Base-by-base conservation (phyloP, 2,329 filamentous ascomycete genomes). In the Microcera coccophila region DNA sequence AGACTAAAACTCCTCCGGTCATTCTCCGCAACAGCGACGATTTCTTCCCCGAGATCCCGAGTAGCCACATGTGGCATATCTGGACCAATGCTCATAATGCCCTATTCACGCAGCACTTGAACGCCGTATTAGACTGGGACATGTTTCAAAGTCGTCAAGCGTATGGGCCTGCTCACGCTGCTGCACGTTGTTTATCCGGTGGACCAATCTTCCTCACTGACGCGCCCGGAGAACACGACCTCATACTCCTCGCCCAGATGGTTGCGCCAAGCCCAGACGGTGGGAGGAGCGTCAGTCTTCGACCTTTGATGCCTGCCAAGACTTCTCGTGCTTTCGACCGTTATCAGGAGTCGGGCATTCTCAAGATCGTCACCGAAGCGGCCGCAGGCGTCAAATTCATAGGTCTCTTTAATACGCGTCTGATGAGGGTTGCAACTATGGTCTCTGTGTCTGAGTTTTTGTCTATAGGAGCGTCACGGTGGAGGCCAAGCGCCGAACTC, bases 141-240 rank as follows among this genome's bases (percentile, higher is more conserved):
- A 79, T 80, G 76, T 80, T 80, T 59, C 76, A 80, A 53, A 79
- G 76, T 1, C 63, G 66, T 3, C 72, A 76, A 45, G 64, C 68
- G 20, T 93, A 85, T 62, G 84, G 84, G 0, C 76, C 75, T 0
- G 90, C 90, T 61, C 90, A 95, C 53, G 89, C 85, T 9, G 89
- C 89, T 87, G 26, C 36, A 1, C 78, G 90, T 28, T 90, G 86
- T 61, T 74, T 95, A 10, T 87, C 82, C 38, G 90, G 90, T 3
- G 90, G 90, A 0, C 90, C 89, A 0, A 83, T 95, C 31, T 93
- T 90, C 59, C 88, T 95, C 61, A 95, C 89, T 0, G 90, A 95
- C 61, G 76, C 79, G 1, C 89, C 89, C 0, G 87, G 86, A 2
- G 68, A 85, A 44, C 87, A 95, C 63, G 77, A 93, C 57, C 53